These are phyloP conservation scores for Candida sanyaensis DNA, from an alignment of 1,139 yeast genomes.

Conservation along the genomic window DNA sequence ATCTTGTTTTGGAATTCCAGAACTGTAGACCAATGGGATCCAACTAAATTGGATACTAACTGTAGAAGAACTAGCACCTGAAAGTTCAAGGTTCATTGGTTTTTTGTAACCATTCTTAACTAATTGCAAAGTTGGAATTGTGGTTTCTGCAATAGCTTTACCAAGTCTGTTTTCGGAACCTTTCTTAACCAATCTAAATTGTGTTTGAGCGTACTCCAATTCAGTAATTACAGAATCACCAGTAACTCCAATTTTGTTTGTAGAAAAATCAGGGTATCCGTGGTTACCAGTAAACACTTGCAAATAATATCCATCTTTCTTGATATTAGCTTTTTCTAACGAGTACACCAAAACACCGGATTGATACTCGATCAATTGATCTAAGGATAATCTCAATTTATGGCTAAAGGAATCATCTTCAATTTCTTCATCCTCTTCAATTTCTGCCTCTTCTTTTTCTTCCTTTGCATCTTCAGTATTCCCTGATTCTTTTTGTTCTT, in stretches of 20 bases:
- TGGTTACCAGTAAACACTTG: slow-evolving; percentile 77
- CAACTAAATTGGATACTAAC: slow-evolving; percentile 69
- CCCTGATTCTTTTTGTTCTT: slow-evolving; percentile 21
- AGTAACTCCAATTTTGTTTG: slow-evolving; percentile 51
- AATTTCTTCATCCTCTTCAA: slow-evolving; percentile 36
- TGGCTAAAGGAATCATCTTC: slow-evolving; percentile 35
- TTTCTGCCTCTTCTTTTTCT: slow-evolving; percentile 28
- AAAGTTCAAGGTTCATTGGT: slow-evolving; percentile 52
- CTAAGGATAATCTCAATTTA: slow-evolving; percentile 61
- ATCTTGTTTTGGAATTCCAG: slow-evolving; percentile 72
- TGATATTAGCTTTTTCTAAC: slow-evolving; percentile 57
- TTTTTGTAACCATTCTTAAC: slow-evolving; percentile 64
- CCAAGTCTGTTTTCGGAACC: slow-evolving; percentile 55
- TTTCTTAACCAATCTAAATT: slow-evolving; percentile 61
- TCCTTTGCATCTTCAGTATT: slow-evolving; percentile 18
- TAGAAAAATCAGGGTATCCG: slow-evolving; percentile 60
- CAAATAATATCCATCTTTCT: slow-evolving; percentile 57
- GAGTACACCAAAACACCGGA: slow-evolving; percentile 79
- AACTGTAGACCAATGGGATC: slow-evolving; percentile 66
- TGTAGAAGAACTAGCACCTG: slow-evolving; percentile 47
- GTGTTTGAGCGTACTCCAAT: slow-evolving; percentile 68
- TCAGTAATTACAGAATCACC: slow-evolving; percentile 79
- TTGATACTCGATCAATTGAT: slow-evolving; percentile 60
- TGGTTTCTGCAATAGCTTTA: slow-evolving; percentile 61
- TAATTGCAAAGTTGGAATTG: slow-evolving; percentile 68